Evolutionary conservation across 129 eudicot species (phyloP).

Genomic region (Saussurea involucrata): DNA sequence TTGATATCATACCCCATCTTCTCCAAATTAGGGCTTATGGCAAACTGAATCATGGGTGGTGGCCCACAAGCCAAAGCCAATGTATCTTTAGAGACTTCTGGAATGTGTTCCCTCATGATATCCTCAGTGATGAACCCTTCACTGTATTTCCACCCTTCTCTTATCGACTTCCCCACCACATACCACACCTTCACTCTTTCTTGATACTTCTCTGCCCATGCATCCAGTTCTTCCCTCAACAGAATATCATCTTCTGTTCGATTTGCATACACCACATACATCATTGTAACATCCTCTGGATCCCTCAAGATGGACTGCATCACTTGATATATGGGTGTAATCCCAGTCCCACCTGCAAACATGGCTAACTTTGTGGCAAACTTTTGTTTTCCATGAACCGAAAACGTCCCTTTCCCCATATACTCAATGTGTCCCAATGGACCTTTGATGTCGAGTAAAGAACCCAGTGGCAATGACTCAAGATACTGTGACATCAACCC

Average conservation of each 20-base stretch:
- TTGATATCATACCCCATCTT: conserved; percentile 84
- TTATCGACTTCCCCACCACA: conserved; percentile 48
- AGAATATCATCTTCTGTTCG: conserved; percentile 93
- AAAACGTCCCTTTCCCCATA: conserved; percentile 66
- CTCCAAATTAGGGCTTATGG: conserved; percentile 83
- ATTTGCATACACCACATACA: conserved; percentile 86
- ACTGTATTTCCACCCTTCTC: conserved; percentile 76
- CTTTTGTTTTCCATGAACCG: conserved; percentile 64
- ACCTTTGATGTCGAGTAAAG: conserved; percentile 63
- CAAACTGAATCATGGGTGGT: conserved; percentile 90
- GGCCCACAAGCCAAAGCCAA: conserved; percentile 94
- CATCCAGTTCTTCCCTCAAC: conserved; percentile 73
- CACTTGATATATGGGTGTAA: conserved; percentile 88
- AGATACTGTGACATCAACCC: conserved; percentile 82
- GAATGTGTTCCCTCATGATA: conserved; percentile 65
- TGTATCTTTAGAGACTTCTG: conserved; percentile 41
- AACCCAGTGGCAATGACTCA: conserved; percentile 55
- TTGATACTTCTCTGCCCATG: conserved; percentile 53
- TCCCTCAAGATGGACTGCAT: conserved; percentile 88
- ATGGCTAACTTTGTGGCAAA: conserved; percentile 72
- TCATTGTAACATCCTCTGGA: conserved; percentile 80
- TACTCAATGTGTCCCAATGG: conserved; percentile 97
- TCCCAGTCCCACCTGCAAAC: conserved; percentile 96
- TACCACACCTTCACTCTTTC: conserved; percentile 91
- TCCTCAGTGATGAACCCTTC: conserved; percentile 57